Conservation (phyloP, 225 moss, liverwort and hornwort genomes). For the Pseudoscleropodium purum region DNA sequence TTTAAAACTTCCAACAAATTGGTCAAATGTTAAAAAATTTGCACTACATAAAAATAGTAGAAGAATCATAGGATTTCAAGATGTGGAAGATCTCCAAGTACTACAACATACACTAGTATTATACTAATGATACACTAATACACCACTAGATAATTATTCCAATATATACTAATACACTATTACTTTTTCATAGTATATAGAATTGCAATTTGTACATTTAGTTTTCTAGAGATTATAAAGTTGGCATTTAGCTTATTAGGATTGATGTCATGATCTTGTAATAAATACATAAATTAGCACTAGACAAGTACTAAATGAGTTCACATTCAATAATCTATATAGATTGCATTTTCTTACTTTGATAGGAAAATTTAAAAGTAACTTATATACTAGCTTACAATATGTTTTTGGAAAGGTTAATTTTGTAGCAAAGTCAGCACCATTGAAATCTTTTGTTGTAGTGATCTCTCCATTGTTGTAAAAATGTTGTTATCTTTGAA, state of each 20-base stretch:
- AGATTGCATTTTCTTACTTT: background rate
- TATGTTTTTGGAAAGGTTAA: background rate
- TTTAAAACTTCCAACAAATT: background rate
- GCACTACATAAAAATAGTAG: background rate
- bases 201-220: background rate
- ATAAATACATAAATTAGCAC: no score
- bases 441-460: background rate
- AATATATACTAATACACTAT: no score
- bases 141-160: background rate
- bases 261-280: background rate
- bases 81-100: no score
- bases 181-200: background rate
- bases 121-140: background rate
- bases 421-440: background rate
- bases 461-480: background rate
- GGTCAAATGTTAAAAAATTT: no score
- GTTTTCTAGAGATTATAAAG: background rate
- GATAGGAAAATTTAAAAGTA: background rate
- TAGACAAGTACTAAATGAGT: no score
- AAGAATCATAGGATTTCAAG: background rate
- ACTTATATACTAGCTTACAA: background rate
- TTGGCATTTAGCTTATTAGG: background rate
- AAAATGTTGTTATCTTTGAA: background rate
- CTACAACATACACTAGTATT: background rate
- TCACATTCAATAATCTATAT: background rate